Percentiles rank a stretch among this genome's conserved stretches.
Evolutionary conservation across 192 early-diverging fungal genomes (phyloP).

Genomic region (Backusella liffmaniae): DNA sequence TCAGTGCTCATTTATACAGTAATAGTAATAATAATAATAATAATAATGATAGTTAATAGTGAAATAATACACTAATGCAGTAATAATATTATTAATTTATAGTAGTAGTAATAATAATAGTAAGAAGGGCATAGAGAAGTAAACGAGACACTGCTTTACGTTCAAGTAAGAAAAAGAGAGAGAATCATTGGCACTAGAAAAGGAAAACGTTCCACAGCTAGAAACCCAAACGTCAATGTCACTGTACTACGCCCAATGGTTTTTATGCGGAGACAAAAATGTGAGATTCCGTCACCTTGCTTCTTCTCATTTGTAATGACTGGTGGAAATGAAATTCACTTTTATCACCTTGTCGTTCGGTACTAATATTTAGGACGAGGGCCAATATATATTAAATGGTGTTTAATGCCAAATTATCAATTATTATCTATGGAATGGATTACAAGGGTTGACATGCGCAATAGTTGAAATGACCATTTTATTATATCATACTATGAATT

Average conservation of each 20-base stretch:
- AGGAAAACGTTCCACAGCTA: neutral
- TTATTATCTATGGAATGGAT: neutral
- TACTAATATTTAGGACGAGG: neutral
- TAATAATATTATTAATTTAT: neutral
- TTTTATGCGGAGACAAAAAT: neutral
- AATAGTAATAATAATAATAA: neutral
- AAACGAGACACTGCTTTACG: neutral
- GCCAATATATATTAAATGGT: neutral
- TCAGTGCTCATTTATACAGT: conserved; percentile 9
- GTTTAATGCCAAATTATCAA: neutral
- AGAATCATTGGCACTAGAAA: neutral
- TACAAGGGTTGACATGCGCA: neutral
- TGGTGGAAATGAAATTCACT: neutral
- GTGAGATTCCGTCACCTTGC: neutral
- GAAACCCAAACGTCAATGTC: neutral
- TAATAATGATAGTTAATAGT: neutral
- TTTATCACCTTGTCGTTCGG: neutral
- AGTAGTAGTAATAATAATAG: neutral
- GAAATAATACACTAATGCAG: neutral
- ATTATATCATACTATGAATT: neutral
- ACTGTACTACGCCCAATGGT: neutral
- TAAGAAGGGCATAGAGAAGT: neutral
- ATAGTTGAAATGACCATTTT: neutral
- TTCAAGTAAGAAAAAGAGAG: neutral
- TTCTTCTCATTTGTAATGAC: neutral